These are phyloP conservation scores for Wickerhamomyces mucosus DNA, from an alignment of 805 yeast species.

Conservation along the genomic window DNA sequence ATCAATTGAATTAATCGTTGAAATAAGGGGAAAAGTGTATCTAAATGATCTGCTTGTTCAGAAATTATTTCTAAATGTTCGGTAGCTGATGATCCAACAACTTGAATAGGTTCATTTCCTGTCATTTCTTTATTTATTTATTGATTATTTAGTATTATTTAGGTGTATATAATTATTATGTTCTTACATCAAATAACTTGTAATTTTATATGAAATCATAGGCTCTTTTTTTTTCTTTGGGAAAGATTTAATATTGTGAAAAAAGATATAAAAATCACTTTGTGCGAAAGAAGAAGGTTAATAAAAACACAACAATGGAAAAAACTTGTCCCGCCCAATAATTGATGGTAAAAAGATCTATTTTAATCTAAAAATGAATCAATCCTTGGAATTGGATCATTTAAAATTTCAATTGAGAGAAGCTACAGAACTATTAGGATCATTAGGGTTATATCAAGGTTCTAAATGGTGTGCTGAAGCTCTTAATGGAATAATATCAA, in stretches of 20 bases:
- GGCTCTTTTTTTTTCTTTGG: too few relatives aligned
- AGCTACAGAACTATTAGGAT: slow-evolving; percentile 1
- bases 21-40: neutral
- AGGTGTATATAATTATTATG: too few relatives aligned
- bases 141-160: neutral
- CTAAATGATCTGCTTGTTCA: neutral
- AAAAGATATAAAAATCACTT: too few relatives aligned
- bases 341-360: too few relatives aligned
- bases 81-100: neutral
- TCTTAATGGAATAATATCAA: slow-evolving; percentile 54
- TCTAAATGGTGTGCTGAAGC: slow-evolving; percentile 88
- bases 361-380: too few relatives aligned
- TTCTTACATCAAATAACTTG: too few relatives aligned
- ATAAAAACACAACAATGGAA: too few relatives aligned
- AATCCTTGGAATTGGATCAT: too few relatives aligned
- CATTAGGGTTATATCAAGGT: slow-evolving; percentile 46
- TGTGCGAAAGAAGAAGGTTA: too few relatives aligned
- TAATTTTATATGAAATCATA: too few relatives aligned
- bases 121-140: slow-evolving; percentile 1
- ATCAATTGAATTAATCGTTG: neutral
- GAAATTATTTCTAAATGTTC: neutral
- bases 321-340: too few relatives aligned
- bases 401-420: neutral
- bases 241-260: too few relatives aligned
- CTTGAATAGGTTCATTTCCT: neutral